These are phyloP conservation scores for Aspergillus chevalieri DNA, from an alignment of 2,329 filamentous ascomycete species.

Conservation along the genomic window DNA sequence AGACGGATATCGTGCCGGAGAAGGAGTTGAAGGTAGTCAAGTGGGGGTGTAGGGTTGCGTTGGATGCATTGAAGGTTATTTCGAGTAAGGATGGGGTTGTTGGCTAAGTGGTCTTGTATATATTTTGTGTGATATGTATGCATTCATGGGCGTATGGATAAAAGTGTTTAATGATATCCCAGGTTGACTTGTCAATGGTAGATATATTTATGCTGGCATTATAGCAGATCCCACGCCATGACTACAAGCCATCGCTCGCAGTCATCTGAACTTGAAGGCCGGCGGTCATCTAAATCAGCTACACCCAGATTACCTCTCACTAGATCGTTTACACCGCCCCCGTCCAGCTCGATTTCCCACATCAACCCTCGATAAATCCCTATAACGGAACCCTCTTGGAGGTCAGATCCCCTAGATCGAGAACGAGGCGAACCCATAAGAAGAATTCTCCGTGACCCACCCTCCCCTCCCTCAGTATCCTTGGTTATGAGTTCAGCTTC, in stretches of 20 bases:
- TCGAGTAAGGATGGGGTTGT: constrained; percentile 9
- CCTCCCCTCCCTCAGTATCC: not conserved
- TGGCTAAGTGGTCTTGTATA: not conserved
- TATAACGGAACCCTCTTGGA: too few relatives aligned
- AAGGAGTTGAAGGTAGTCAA: constrained; percentile 48
- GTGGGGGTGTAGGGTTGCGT: constrained; percentile 38
- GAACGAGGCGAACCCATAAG: constrained; percentile 22
- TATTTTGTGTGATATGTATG: too few relatives aligned
- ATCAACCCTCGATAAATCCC: constrained; percentile 18
- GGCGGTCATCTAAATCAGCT: not conserved
- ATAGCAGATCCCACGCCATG: constrained; percentile 36
- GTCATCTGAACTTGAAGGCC: not conserved
- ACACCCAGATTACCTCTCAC: not conserved
- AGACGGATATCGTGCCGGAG: constrained; percentile 52
- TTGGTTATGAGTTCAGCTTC: constrained; percentile 1
- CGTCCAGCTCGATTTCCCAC: constrained; percentile 31
- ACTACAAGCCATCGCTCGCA: constrained; percentile 29
- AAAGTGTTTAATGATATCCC: too few relatives aligned
- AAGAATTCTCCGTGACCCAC: constrained; percentile 9
- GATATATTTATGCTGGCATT: not conserved
- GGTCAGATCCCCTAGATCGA: not conserved
- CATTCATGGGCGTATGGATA: too few relatives aligned
- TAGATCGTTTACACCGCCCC: not conserved
- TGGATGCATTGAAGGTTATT: constrained; percentile 36
- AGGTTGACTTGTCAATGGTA: too few relatives aligned